Percentiles rank a stretch among this genome's conserved stretches.
phyloP scores from a whole-genome alignment of 495 filamentous ascomycete genomes.

The Chaetomium tenue region DNA sequence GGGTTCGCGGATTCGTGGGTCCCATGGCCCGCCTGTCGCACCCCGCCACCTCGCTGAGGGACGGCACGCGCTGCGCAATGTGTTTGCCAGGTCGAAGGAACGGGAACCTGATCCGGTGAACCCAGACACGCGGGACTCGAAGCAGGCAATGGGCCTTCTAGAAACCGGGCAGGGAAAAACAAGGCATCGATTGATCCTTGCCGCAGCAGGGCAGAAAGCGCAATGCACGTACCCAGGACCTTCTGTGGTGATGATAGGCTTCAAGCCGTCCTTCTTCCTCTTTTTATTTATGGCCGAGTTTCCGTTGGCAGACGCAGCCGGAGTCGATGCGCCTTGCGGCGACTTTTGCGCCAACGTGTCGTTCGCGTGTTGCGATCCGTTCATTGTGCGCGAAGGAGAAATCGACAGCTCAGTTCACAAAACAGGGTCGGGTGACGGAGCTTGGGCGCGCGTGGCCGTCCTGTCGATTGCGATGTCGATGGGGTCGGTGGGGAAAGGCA shows the following conservation, averaged over 20 bases:
- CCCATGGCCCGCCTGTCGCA: constrained; percentile 28
- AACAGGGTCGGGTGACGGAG: constrained; percentile 14
- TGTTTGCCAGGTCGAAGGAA: constrained; percentile 4
- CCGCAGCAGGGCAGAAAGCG: constrained; percentile 27
- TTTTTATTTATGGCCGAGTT: constrained; percentile 63
- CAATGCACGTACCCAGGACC: constrained; percentile 48
- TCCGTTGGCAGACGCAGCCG: constrained; percentile 33
- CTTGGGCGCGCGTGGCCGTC: constrained; percentile 13
- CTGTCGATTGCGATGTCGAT: constrained; percentile 10
- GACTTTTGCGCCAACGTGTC: constrained; percentile 32
- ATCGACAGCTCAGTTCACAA: constrained; percentile 13
- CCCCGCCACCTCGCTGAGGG: constrained; percentile 35
- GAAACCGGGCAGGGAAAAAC: constrained; percentile 21
- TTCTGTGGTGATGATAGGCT: constrained; percentile 88
- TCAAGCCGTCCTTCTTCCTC: constrained; percentile 83
- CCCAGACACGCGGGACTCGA: constrained; percentile 25
- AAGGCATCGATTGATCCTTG: constrained; percentile 17
- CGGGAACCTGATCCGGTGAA: constrained; percentile 21
- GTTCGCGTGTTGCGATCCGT: constrained; percentile 35
- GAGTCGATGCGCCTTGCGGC: constrained; percentile 25
- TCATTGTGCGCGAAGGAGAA: constrained; percentile 30
- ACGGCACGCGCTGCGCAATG: constrained; percentile 12
- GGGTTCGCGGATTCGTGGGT: constrained; percentile 11
- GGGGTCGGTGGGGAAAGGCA: constrained; percentile 14
- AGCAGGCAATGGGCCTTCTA: constrained; percentile 30